Conservation (phyloP, 163 green algal genomes). For the Scenedesmus sp. region DNA sequence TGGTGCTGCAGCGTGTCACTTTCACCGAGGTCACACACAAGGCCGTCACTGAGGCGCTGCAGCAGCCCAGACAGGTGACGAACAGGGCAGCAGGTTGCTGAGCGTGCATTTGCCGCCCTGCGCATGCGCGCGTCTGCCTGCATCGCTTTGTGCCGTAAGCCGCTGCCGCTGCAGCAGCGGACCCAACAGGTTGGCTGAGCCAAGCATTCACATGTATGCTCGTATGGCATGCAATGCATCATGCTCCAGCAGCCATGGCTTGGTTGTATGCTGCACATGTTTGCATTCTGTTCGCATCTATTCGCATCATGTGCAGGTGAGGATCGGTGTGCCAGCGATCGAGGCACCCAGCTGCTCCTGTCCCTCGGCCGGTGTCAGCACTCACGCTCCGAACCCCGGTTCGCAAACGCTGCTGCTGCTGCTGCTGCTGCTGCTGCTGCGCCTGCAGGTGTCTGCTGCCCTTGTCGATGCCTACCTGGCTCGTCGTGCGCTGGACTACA, state of each 20-base stretch:
- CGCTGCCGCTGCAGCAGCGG: neutral
- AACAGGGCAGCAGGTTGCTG: neutral
- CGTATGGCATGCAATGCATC: neutral
- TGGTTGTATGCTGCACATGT: too few species aligned
- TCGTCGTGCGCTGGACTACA: conserved; percentile 91
- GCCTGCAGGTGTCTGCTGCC: conserved; percentile 61
- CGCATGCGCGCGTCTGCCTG: neutral
- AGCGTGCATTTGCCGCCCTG: too few species aligned
- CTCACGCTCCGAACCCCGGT: too few species aligned
- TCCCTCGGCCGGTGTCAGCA: too few species aligned
- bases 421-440: neutral
- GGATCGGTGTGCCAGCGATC: too few species aligned
- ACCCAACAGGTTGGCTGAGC: neutral
- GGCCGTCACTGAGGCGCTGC: conserved; percentile 82
- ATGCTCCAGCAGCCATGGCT: too few species aligned
- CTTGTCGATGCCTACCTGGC: conserved; percentile 95
- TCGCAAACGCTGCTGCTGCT: too few species aligned
- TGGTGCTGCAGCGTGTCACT: conserved; percentile 77
- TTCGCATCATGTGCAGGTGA: too few species aligned
- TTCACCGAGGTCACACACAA: conserved; percentile 93
- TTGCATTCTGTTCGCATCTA: too few species aligned
- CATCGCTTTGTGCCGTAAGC: neutral
- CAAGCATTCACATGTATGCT: neutral
- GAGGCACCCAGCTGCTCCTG: conserved; percentile 21
- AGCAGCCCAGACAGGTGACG: conserved; percentile 58